Evolutionary conservation across 2,329 filamentous ascomycete genomes (phyloP), one percentile per base, ranked within the genome.

Genomic region (Penicillium sp.): DNA sequence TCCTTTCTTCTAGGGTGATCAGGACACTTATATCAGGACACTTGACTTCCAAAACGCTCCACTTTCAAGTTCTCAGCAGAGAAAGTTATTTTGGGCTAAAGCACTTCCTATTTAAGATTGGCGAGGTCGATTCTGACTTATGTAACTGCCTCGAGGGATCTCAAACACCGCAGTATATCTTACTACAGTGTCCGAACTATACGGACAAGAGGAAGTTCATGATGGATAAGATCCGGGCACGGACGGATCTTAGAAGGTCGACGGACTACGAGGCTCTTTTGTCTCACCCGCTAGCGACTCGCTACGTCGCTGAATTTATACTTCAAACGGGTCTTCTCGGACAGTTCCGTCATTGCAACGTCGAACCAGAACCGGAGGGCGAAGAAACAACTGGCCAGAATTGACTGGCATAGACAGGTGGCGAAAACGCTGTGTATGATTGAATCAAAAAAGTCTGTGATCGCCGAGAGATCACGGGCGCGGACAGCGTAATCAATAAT

Each of bases 51-150:
- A 29, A 29, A 29, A 29, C 27, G 27, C 27, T 29, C 27, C 27
- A 29, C 27, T 29, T 29, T 29, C 27, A 29, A 29, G 27, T 29
- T 29, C 8, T 29, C 27, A 29, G 9, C 27, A 29, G 27, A 29
- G 27, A 29, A 29, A 29, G 27, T 11, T 29, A 9, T 29, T 29
- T 29, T 26, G 37, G n/a, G 0, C 35, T 64, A 1, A 16, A 44
- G 0, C 46, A 61, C 19, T 60, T 61, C 37, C 29, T 65, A 0
- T 60, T 39, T 1, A 58, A 60, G 3, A 62, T 62, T 14, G 61
- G 59, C 3, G 50, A 21, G 6, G n/a, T 21, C 0, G 50, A 63
- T 3, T 46, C 44, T 0, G 55, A 58, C 16, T 0, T 25, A 4
- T 62, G 42, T 11, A 27, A 8, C 4, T 62, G 47, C 23, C 39